Evolutionary conservation across 306 rosid genomes (phyloP).

Genomic region (Purshia tridentata): DNA sequence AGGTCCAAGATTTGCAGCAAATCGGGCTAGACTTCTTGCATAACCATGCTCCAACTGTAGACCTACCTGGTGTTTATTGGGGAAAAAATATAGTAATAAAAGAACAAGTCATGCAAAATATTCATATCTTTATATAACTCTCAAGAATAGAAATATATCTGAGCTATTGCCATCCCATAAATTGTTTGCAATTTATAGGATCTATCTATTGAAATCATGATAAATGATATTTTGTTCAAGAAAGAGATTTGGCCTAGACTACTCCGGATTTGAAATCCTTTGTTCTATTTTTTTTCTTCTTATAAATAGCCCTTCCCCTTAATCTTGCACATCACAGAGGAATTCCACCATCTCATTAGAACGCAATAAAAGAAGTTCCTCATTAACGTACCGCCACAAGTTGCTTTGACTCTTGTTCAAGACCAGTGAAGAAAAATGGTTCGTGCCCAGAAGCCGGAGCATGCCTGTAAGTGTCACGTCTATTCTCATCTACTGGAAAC

Average conservation of each 20-base stretch:
- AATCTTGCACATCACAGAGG: neutral
- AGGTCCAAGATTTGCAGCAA: slow-evolving; percentile 86
- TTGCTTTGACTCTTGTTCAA: slow-evolving; percentile 66
- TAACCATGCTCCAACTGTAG: slow-evolving; percentile 63
- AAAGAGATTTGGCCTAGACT: slow-evolving; percentile 7
- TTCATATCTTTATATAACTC: neutral
- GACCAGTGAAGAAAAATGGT: slow-evolving; percentile 39
- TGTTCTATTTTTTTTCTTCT: neutral
- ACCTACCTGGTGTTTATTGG: slow-evolving; percentile 60
- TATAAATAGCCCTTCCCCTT: neutral
- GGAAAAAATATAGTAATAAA: slow-evolving; percentile 1
- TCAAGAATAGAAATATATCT: neutral
- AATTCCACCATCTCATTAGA: slow-evolving; percentile 13
- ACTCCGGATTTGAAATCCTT: neutral
- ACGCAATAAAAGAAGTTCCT: neutral
- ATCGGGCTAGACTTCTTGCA: slow-evolving; percentile 77
- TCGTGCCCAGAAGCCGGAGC: slow-evolving; percentile 39
- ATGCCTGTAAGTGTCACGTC: slow-evolving; percentile 68
- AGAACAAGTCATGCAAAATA: neutral
- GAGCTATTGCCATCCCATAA: neutral
- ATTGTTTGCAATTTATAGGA: neutral
- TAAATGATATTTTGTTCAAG: neutral
- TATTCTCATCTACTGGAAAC: slow-evolving; percentile 69
- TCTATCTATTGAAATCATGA: neutral
- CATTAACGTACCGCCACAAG: slow-evolving; percentile 56